These are phyloP conservation scores for Cephaloascus fragrans DNA, from an alignment of 805 yeast genomes.

Conservation along the genomic window DNA sequence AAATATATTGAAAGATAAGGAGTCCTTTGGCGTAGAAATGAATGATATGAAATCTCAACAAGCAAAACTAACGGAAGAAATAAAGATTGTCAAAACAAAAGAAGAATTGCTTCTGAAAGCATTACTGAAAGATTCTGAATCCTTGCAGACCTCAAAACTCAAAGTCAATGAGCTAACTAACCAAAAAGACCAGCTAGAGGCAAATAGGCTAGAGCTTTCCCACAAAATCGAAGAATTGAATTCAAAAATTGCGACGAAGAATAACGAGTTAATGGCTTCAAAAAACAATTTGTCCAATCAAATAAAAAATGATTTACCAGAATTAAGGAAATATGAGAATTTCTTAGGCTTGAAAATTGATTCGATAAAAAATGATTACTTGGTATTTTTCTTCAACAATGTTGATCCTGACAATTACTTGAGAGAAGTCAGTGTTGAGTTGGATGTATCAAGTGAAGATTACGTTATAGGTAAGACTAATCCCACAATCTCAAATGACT, in stretches of 20 bases:
- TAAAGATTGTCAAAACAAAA: conserved; percentile 16
- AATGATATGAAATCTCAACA: conserved; percentile 21
- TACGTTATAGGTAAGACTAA: conserved; percentile 24
- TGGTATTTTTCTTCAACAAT: conserved; percentile 39
- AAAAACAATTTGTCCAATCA: conserved; percentile 30
- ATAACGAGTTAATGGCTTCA: conserved; percentile 19
- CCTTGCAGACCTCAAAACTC: conserved; percentile 18
- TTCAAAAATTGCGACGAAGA: conserved; percentile 15
- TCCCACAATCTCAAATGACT: conserved; percentile 24
- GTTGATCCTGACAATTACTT: conserved; percentile 33
- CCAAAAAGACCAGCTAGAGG: conserved; percentile 22
- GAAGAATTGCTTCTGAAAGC: conserved; percentile 17
- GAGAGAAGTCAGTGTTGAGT: conserved; percentile 29
- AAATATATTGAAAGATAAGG: conserved; percentile 20
- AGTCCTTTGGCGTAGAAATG: conserved; percentile 18
- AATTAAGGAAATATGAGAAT: conserved; percentile 39
- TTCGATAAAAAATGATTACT: conserved; percentile 33
- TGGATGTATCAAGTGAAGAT: conserved; percentile 33
- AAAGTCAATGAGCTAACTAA: conserved; percentile 22
- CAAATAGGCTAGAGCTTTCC: conserved; percentile 15
- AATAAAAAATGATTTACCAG: conserved; percentile 38
- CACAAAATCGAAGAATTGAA: conserved; percentile 22
- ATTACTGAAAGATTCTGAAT: conserved; percentile 14
- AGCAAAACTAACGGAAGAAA: conserved; percentile 17
- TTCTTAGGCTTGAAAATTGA: conserved; percentile 47